A percentile compares a stretch with the other conserved stretches of the same genome.
Conservation (phyloP, 768 basidiomycete genomes). For the Favolaschia claudopus region DNA sequence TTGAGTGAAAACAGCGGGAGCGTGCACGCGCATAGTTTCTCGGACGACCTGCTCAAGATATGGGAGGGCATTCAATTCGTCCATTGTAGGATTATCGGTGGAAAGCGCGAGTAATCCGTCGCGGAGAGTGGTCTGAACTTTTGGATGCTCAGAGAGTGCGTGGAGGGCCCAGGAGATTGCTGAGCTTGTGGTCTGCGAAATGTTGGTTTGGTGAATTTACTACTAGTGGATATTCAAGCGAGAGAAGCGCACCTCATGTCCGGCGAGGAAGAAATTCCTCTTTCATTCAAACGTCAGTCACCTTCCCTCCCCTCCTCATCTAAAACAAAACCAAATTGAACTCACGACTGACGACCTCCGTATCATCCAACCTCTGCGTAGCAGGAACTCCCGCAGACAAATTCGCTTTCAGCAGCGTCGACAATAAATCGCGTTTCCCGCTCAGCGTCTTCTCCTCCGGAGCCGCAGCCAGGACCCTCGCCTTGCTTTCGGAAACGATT, state of each 20-base stretch:
- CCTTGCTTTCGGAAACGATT: slow-evolving; percentile 49
- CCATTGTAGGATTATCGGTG: slow-evolving; percentile 49
- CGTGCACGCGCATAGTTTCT: slow-evolving; percentile 64
- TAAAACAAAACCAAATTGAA: neutral
- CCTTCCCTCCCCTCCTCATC: no score
- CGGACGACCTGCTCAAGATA: slow-evolving; percentile 60
- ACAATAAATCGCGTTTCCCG: slow-evolving; percentile 52
- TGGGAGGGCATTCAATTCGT: slow-evolving; percentile 44
- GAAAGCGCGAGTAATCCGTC: slow-evolving; percentile 46
- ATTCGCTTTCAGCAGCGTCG: slow-evolving; percentile 58
- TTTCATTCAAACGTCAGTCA: no score
- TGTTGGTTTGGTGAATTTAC: no score
- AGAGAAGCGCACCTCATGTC: no score
- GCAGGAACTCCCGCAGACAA: slow-evolving; percentile 55
- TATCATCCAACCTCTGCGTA: slow-evolving; percentile 51
- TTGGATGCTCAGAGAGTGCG: slow-evolving; percentile 44
- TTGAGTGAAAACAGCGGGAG: slow-evolving; percentile 55
- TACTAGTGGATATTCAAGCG: no score
- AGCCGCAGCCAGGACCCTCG: slow-evolving; percentile 26
- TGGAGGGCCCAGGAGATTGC: slow-evolving; percentile 50
- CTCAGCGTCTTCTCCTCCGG: slow-evolving; percentile 27
- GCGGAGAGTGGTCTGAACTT: slow-evolving; percentile 51
- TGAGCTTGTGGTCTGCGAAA: no score
- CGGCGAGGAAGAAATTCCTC: slow-evolving; percentile 53
- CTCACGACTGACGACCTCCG: slow-evolving; percentile 48